Conservation (phyloP, 2,329 filamentous ascomycete genomes). For the Chlorencoelia australis region DNA sequence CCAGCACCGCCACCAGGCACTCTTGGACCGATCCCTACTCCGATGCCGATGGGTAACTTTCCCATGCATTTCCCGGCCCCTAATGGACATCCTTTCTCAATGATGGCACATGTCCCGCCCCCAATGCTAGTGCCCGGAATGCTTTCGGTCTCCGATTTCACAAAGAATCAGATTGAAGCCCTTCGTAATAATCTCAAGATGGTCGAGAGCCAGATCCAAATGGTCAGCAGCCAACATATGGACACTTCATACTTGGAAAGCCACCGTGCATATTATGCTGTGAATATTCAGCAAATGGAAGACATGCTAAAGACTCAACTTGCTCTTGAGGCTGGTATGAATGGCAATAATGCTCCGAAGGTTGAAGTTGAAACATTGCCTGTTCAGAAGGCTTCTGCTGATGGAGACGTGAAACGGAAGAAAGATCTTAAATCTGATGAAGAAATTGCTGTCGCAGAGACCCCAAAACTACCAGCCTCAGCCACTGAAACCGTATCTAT, state of each 20-base stretch:
- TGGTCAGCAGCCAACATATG: conserved; percentile 52
- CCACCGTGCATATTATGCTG: conserved; percentile 33
- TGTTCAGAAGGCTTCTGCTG: too few species aligned
- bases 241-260: conserved; percentile 43
- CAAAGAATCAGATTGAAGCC: conserved; percentile 21
- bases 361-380: too few species aligned
- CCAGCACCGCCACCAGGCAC: conserved; percentile 9
- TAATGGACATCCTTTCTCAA: conserved; percentile 13
- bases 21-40: conserved; percentile 8
- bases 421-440: too few species aligned
- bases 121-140: too few species aligned
- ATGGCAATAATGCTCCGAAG: too few species aligned
- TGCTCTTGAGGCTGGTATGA: conserved; percentile 11
- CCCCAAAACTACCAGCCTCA: too few species aligned
- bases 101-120: conserved; percentile 4
- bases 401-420: too few species aligned
- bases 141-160: conserved; percentile 10
- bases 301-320: conserved; percentile 15
- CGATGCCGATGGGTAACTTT: conserved; percentile 5
- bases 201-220: conserved; percentile 47
- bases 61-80: conserved; percentile 11
- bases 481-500: too few species aligned
- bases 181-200: conserved; percentile 44
- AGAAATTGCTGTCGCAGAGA: too few species aligned
- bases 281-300: conserved; percentile 22